Conservation (phyloP, 176 grass and related monocot species). For the Themeda triandra region DNA sequence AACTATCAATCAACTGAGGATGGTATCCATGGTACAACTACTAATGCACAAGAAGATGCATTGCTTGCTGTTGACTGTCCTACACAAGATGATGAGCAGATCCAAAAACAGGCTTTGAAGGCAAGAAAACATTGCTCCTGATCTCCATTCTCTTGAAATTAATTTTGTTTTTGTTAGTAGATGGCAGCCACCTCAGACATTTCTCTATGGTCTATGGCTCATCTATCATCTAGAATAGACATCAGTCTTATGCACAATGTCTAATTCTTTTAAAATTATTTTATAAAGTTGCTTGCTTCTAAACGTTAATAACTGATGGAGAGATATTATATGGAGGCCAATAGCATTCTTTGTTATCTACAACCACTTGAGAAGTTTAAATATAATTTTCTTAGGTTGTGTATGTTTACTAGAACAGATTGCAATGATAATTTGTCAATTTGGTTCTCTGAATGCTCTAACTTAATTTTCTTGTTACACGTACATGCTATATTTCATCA, state of each 20-base stretch:
- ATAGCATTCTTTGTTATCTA: neutral
- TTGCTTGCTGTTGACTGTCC: too few species aligned
- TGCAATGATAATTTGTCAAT: constrained; percentile 5
- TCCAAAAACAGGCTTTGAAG: neutral
- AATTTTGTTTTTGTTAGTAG: too few species aligned
- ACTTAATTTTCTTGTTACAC: constrained; percentile 39
- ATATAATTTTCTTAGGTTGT: neutral
- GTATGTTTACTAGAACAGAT: neutral
- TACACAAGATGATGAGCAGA: neutral
- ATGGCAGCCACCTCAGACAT: constrained; percentile 46
- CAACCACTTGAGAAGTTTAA: neutral
- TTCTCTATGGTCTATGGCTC: too few species aligned
- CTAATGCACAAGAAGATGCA: neutral
- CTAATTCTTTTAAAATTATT: too few species aligned
- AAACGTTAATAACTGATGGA: too few species aligned
- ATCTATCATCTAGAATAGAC: neutral
- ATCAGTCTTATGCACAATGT: too few species aligned
- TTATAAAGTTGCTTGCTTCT: too few species aligned
- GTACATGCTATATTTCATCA: constrained; percentile 74
- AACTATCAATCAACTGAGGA: too few species aligned
- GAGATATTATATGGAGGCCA: neutral
- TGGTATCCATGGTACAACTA: neutral
- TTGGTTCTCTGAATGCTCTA: neutral
- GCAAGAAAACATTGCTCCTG: neutral
- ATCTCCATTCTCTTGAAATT: too few species aligned